Evolutionary conservation across 2,329 filamentous ascomycete species (phyloP).

Genomic region (Penicillium sp.): DNA sequence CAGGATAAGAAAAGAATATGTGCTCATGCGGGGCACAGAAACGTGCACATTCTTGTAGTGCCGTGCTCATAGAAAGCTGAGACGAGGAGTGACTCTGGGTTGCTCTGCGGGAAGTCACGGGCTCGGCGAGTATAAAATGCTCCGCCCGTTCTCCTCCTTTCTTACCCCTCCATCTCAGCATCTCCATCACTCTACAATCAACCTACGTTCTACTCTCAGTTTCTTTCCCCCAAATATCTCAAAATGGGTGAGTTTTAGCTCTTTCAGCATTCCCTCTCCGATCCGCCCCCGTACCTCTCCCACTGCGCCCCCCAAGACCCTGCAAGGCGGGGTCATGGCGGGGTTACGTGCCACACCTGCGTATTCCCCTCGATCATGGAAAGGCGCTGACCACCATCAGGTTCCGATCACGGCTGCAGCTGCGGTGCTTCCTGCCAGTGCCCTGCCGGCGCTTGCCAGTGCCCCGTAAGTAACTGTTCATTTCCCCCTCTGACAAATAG

Average conservation of each 20-base stretch:
- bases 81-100: too few species aligned
- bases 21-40: constrained; percentile 31
- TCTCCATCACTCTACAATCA: constrained; percentile 7
- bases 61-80: too few species aligned
- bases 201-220: constrained; percentile 7
- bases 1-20: too few species aligned
- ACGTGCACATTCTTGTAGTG: constrained; percentile 27
- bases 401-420: constrained; percentile 44
- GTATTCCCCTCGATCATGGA: constrained; percentile 1
- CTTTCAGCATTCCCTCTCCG: not conserved
- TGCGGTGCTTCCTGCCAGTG: constrained; percentile 48
- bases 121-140: constrained; percentile 14
- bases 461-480: constrained; percentile 38
- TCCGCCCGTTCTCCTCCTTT: not conserved
- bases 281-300: not conserved
- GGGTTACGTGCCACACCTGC: constrained; percentile 11
- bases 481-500: not conserved
- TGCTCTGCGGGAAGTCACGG: constrained; percentile 31
- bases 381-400: constrained; percentile 23
- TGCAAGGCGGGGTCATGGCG: constrained; percentile 27
- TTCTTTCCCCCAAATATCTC: constrained; percentile 1
- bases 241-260: constrained; percentile 30
- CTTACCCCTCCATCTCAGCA: not conserved
- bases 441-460: constrained; percentile 46
- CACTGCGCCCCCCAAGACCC: not conserved